Evolutionary conservation across 441 rosid species (phyloP).

Genomic region (Capsella rubella): DNA sequence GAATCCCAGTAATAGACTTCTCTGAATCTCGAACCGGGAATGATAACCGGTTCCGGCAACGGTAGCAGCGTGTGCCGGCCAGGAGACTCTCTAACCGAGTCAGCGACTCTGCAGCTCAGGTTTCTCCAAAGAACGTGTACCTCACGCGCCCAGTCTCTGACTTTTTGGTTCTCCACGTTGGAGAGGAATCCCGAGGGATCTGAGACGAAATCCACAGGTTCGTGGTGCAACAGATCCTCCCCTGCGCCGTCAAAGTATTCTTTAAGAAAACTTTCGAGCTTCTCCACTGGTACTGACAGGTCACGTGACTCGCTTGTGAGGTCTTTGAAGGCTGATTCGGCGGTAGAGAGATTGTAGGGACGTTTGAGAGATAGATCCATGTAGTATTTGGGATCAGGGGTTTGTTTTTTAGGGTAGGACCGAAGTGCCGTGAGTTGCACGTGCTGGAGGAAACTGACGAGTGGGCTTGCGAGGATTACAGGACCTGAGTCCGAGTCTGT

Average conservation of each 20-base stretch:
- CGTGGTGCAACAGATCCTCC: slow-evolving; percentile 56
- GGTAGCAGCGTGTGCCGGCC: slow-evolving; percentile 82
- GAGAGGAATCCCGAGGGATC: slow-evolving; percentile 73
- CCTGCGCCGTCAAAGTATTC: slow-evolving; percentile 62
- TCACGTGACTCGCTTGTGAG: slow-evolving; percentile 51
- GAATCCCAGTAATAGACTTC: slow-evolving; percentile 99
- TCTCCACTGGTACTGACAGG: slow-evolving; percentile 50
- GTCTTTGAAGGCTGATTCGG: slow-evolving; percentile 56
- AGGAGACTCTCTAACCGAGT: slow-evolving; percentile 56
- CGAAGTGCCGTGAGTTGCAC: slow-evolving; percentile 65
- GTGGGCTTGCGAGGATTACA: slow-evolving; percentile 47
- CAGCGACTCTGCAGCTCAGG: slow-evolving; percentile 67
- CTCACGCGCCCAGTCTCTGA: slow-evolving; percentile 80
- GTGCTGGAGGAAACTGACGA: slow-evolving; percentile 65
- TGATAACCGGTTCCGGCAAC: slow-evolving; percentile 62
- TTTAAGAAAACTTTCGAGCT: slow-evolving; percentile 54
- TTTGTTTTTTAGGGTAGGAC: slow-evolving; percentile 46
- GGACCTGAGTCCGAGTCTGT: slow-evolving; percentile 40
- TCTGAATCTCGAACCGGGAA: slow-evolving; percentile 87
- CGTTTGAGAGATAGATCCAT: slow-evolving; percentile 68
- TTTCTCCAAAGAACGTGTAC: slow-evolving; percentile 85
- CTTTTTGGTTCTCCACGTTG: slow-evolving; percentile 65
- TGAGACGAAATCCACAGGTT: slow-evolving; percentile 66
- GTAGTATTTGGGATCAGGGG: slow-evolving; percentile 71
- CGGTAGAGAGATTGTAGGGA: slow-evolving; percentile 48